Conservation (phyloP, 2,329 filamentous ascomycete genomes). For the Diaporthe citrichinensis region DNA sequence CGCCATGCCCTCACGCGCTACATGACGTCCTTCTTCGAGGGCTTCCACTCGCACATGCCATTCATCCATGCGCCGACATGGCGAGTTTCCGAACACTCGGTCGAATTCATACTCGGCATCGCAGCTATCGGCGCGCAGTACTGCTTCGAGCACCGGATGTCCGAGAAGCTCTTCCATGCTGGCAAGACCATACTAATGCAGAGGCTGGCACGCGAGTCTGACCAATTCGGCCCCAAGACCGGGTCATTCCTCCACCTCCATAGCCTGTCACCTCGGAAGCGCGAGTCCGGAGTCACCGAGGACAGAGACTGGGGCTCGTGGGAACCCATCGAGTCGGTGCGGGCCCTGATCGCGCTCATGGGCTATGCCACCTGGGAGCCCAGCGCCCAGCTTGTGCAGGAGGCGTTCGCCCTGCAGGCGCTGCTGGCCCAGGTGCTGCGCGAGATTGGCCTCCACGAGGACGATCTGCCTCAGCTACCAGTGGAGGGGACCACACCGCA, state of each 20-base stretch:
- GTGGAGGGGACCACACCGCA: not conserved
- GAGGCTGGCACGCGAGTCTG: conserved; percentile 46
- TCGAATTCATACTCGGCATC: conserved; percentile 52
- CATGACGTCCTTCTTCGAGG: conserved; percentile 54
- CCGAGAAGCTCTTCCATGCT: conserved; percentile 52
- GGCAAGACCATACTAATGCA: conserved; percentile 52
- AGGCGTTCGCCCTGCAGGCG: conserved; percentile 53
- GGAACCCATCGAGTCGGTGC: conserved; percentile 52
- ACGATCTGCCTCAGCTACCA: conserved; percentile 13
- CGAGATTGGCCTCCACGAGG: conserved; percentile 52
- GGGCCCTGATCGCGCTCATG: conserved; percentile 54
- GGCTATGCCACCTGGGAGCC: conserved; percentile 56
- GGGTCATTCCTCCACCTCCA: conserved; percentile 46
- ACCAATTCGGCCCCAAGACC: conserved; percentile 47
- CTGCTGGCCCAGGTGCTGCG: conserved; percentile 53
- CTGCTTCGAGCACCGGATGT: conserved; percentile 54
- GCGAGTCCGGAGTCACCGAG: not conserved
- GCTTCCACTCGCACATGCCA: conserved; percentile 55
- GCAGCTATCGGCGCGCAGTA: conserved; percentile 55
- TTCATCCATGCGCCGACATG: conserved; percentile 55
- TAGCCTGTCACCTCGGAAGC: conserved; percentile 4
- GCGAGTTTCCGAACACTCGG: conserved; percentile 49
- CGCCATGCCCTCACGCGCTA: conserved; percentile 54
- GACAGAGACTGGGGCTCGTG: conserved; percentile 43
- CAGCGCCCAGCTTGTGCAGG: conserved; percentile 50